Evolutionary conservation across 345 rosid species (phyloP).

Genomic region (Firmiana major): DNA sequence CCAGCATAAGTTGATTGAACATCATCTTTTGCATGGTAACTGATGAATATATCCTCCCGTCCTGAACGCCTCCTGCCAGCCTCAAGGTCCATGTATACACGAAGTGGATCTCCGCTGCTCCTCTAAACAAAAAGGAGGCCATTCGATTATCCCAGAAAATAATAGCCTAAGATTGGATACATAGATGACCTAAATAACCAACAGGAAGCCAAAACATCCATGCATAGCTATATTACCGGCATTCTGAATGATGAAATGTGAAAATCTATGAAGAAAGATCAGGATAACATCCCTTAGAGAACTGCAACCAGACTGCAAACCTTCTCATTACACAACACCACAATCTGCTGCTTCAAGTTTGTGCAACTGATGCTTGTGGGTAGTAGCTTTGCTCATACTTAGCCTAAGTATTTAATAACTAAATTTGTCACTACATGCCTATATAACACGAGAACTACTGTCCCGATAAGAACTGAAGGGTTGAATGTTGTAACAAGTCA

Average conservation of each 20-base stretch:
- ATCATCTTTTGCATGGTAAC: constrained; percentile 89
- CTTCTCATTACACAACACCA: not conserved
- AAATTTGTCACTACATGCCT: not conserved
- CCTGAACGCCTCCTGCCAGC: constrained; percentile 85
- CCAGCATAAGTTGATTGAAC: constrained; percentile 81
- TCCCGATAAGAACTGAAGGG: not conserved
- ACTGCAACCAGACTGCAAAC: not conserved
- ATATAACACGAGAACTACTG: not conserved
- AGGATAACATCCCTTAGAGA: not conserved
- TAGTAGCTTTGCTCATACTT: not conserved
- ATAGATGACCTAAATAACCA: not conserved
- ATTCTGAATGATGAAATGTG: not conserved
- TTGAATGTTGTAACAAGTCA: not conserved
- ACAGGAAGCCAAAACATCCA: not conserved
- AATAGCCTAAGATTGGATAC: not conserved
- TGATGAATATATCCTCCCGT: constrained; percentile 72
- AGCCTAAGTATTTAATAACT: not conserved
- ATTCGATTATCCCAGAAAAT: not conserved
- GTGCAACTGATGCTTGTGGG: not conserved
- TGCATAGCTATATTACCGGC: not conserved
- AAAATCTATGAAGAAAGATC: not conserved
- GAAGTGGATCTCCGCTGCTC: constrained; percentile 74
- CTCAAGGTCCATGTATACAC: constrained; percentile 94
- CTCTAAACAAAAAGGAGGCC: constrained; percentile 41
- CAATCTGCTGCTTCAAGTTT: not conserved